Evolutionary conservation across 2,329 filamentous ascomycete genomes (phyloP), one percentile per base, ranked within the genome.

Genomic region (Ceratocystiopsis brevicomis): DNA sequence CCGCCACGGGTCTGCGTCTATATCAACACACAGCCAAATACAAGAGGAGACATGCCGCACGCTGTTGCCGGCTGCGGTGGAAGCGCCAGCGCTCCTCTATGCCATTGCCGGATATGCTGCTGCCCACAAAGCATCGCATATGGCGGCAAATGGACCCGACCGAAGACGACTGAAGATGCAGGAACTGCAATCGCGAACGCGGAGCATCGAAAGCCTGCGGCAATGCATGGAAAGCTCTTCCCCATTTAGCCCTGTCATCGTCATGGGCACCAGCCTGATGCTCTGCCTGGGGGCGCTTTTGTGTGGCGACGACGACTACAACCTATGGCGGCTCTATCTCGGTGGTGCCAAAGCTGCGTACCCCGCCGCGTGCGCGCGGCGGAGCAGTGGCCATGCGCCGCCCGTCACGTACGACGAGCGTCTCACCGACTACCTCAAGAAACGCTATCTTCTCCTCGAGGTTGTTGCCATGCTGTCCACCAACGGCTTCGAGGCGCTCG

Each of bases 271-370:
- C 13, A 43, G 41, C 37, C 16, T 43, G 3, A 39, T 43, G 41
- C 41, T 43, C 10, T 43, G 41, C 25, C 30, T 43, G 16, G 18
- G 41, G 10, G 36, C 41, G 17, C 41, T 43, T 17, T 39, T 38
- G 30, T 37, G 41, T n/a, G 41, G 30, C 30, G 33, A 39, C 37
- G 37, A 43, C 37, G 41, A 43, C 30, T 43, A 43, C 37, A 36
- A 21, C 30, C 38, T 32, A 11, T 43, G 41, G 41, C 41, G 41
- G 17, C 33, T 43, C 36, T 43, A 43, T 14, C 32, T 43, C 10
- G 11, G 37, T 14, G 41, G 41, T 4, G 41, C 41, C 5, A 37
- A 36, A 13, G 41, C 41, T 3, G 41, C 41, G 30, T 43, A 35
- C 25, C 16, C 37, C 12, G 41, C 41, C 9, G 37, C 41, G 17